Evolutionary conservation across 805 yeast genomes (phyloP).

Genomic region (Zygosaccharomyces pseudorouxii): DNA sequence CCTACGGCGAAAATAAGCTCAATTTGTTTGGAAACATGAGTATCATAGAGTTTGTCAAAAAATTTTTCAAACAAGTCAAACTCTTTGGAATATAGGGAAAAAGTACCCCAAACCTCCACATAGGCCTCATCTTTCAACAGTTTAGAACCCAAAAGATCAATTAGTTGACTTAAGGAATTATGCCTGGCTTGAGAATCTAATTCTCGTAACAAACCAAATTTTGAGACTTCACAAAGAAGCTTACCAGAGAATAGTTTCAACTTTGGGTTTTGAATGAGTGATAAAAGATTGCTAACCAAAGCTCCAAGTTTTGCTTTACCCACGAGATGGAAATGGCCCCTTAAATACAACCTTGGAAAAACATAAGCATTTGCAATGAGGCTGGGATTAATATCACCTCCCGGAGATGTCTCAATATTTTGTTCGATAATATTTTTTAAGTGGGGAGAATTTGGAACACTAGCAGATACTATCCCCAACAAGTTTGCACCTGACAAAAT

Average conservation of each 20-base stretch:
- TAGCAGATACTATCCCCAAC: slow-evolving; percentile 43
- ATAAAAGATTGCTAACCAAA: slow-evolving; percentile 1
- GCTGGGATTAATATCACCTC: slow-evolving; percentile 6
- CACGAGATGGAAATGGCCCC: background rate
- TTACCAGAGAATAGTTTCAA: background rate
- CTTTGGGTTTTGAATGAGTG: slow-evolving; percentile 2
- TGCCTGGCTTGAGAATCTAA: slow-evolving; percentile 19
- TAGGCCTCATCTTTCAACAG: slow-evolving; percentile 59
- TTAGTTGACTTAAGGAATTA: slow-evolving; percentile 24
- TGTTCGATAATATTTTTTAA: slow-evolving; percentile 7
- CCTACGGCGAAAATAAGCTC: slow-evolving; percentile 77
- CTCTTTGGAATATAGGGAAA: slow-evolving; percentile 42
- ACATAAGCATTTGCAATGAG: slow-evolving; percentile 18
- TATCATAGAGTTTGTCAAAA: slow-evolving; percentile 48
- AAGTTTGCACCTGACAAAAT: slow-evolving; percentile 39
- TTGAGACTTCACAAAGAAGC: slow-evolving; percentile 35
- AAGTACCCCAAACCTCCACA: slow-evolving; percentile 49
- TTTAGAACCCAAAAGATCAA: slow-evolving; percentile 34
- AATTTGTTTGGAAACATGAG: slow-evolving; percentile 63
- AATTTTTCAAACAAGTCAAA: slow-evolving; percentile 32
- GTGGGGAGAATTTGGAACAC: slow-evolving; percentile 9
- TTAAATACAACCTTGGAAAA: slow-evolving; percentile 21
- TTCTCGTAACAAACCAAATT: slow-evolving; percentile 36
- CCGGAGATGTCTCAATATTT: background rate
- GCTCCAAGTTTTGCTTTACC: background rate